A percentile compares a stretch with the other conserved stretches of the same genome.
Evolutionary conservation across 2,329 filamentous ascomycete genomes (phyloP).

Genomic region (Diplocarpon rosae): DNA sequence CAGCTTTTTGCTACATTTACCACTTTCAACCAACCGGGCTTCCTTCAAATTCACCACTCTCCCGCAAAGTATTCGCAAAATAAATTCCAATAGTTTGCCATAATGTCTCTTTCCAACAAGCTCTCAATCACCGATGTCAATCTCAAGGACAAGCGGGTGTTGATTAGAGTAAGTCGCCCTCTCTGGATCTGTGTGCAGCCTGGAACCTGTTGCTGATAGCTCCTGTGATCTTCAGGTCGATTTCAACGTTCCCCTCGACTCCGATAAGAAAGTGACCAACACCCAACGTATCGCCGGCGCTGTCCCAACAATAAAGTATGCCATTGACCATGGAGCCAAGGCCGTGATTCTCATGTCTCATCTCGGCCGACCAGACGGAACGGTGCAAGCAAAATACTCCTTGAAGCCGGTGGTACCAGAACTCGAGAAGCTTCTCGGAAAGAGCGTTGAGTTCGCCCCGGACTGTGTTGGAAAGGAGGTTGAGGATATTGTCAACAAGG

Average conservation of each 20-base stretch:
- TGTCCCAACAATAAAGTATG: slow-evolving; percentile 89
- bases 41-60: slow-evolving; percentile 4
- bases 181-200: neutral
- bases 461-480: slow-evolving; percentile 86
- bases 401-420: slow-evolving; percentile 84
- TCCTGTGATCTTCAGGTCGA: slow-evolving; percentile 57
- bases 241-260: slow-evolving; percentile 98
- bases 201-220: slow-evolving; percentile 15
- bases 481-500: slow-evolving; percentile 79
- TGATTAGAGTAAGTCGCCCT: slow-evolving; percentile 68
- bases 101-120: slow-evolving; percentile 98
- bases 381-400: slow-evolving; percentile 85
- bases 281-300: slow-evolving; percentile 96
- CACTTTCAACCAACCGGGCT: slow-evolving; percentile 9
- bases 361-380: slow-evolving; percentile 88
- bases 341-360: slow-evolving; percentile 96
- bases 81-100: slow-evolving; percentile 1
- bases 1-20: slow-evolving; percentile 13
- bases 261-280: slow-evolving; percentile 90
- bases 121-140: slow-evolving; percentile 93
- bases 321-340: slow-evolving; percentile 81
- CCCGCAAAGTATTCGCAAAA: neutral
- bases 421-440: slow-evolving; percentile 79
- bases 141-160: slow-evolving; percentile 94
- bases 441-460: slow-evolving; percentile 75